Base-by-base conservation (phyloP, 257 asterid species). In the Salvia splendens region DNA sequence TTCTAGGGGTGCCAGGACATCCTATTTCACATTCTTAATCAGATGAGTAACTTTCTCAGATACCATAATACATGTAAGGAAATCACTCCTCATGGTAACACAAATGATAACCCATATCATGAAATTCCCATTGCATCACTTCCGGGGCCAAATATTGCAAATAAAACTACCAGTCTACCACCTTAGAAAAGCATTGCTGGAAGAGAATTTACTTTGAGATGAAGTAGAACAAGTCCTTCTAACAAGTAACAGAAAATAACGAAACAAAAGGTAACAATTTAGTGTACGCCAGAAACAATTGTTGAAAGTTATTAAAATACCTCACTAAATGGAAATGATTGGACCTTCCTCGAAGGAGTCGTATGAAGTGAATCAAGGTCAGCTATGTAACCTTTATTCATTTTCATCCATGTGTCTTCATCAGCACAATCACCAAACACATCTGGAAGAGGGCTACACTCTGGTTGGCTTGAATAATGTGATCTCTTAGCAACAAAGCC, bases 401-500 rank as follows among this genome's bases (percentile, higher is more conserved):
- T 85, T 78, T 80, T 84, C 78, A 81, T 81, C 99, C 99, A 94
- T 8, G 92, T 77, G 62, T 88, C 97, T 74, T 94, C 99, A 76
- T 94, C 97, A 28, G 83, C 97, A 75, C 84, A 79, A 69, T 91
- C 91, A 67, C 69, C 80, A 49, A 81, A 79, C 71, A 91, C 74
- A 76, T 83, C 95, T 8, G 96, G 95, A 75, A 85, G 84, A 17
- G 99, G 96, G 79, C 99, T 94, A 73, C 69, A 81, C 57, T 85
- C 97, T 16, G 82, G 82, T 68, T 77, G 85, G 46, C 71, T 73
- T 36, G 80, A 71, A 74, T 83, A 73, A 14, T 72, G 77, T 43
- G 96, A 88, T 67, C 99, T 67, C 63, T 78, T 85, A 58, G 85
- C 94, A 52, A 94, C 99, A 75, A 94, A 94, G 35, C 69, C 83